Base-by-base conservation (phyloP, 2,329 filamentous ascomycete species). In the Xylaria sp. region DNA sequence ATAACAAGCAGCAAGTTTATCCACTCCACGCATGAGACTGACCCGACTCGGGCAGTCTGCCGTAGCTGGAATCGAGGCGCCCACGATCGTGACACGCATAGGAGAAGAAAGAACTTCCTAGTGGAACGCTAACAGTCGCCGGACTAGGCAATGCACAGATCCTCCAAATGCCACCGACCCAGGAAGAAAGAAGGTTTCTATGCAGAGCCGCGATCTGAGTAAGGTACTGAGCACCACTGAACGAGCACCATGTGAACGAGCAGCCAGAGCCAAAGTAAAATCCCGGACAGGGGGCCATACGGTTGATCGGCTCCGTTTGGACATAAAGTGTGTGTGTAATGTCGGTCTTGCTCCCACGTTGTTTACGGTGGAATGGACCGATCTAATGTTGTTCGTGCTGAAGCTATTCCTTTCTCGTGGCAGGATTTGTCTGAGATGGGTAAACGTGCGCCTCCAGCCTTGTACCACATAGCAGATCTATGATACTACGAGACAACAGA, bases 181-280 rank as follows among this genome's bases (percentile, higher is more conserved):
- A 74, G 69, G 20, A 23, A 36, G 46, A 12, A 72, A 72, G 71
- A 77, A 72, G 71, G 71, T 75, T 76, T 73, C 68, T 49, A 71
- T 71, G 73, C 74, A 74, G 71, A 74, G 71, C 71, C 74, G 73
- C 75, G 69, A 66, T 62, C 72, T 73, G 73, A 36, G 72, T 75
- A 66, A 46, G 64, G 62, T 49, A 46, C 36, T 20, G 41, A 62
- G 41, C 60, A 63, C 23, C 60, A 49, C n/a, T 51, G 71, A 66
- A 71, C 66, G 3, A 60, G 41, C 60, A 63, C 18, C 60, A 49
- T 10, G 46, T 51, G 71, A 66, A 71, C 66, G 28, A 28, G 28
- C 5, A 60, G 57, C 62, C 49, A 66, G 56, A 55, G 36, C 55
- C 23, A 49, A 10, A 23, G 20, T 8, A 66, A 71, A 62, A 46